phyloP scores from a whole-genome alignment of 768 basidiomycete genomes.

The Podaxis sp. region DNA sequence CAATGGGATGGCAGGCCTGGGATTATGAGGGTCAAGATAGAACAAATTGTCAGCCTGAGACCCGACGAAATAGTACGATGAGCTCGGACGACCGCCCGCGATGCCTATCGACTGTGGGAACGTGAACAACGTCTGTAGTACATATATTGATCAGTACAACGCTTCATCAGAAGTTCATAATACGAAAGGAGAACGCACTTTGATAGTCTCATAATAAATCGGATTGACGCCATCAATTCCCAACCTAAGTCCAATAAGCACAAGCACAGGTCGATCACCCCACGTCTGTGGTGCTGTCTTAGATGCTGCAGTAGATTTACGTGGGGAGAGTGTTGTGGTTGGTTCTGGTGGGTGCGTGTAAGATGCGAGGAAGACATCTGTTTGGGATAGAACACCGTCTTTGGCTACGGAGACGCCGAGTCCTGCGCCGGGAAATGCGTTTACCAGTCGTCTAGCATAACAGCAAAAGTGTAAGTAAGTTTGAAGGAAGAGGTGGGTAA shows the following conservation, averaged over 20 bases:
- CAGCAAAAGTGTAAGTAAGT: background rate
- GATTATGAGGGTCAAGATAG: conserved; percentile 78
- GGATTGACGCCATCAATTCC: conserved; percentile 95
- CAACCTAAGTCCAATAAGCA: conserved; percentile 81
- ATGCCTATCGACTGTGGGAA: conserved; percentile 97
- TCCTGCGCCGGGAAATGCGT: conserved; percentile 74
- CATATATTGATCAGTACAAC: background rate
- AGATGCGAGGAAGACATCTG: conserved; percentile 83
- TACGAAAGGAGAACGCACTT: conserved; percentile 25
- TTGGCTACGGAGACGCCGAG: conserved; percentile 79
- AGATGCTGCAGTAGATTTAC: background rate
- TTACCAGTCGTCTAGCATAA: conserved; percentile 59
- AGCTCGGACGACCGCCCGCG: conserved; percentile 93
- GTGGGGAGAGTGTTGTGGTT: conserved; percentile 18
- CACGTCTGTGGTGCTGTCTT: conserved; percentile 34
- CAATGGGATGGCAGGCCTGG: conserved; percentile 72
- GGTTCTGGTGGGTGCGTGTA: conserved; percentile 29
- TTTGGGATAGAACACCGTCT: conserved; percentile 79
- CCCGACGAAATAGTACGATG: conserved; percentile 97
- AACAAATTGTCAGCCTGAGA: conserved; percentile 85
- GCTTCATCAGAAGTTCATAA: background rate
- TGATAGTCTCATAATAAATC: conserved; percentile 81
- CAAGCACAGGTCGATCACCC: conserved; percentile 82
- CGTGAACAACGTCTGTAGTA: conserved; percentile 69
- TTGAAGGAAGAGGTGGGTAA: background rate